phyloP scores from a whole-genome alignment of 768 basidiomycete genomes.

The Kwoniella europaea region DNA sequence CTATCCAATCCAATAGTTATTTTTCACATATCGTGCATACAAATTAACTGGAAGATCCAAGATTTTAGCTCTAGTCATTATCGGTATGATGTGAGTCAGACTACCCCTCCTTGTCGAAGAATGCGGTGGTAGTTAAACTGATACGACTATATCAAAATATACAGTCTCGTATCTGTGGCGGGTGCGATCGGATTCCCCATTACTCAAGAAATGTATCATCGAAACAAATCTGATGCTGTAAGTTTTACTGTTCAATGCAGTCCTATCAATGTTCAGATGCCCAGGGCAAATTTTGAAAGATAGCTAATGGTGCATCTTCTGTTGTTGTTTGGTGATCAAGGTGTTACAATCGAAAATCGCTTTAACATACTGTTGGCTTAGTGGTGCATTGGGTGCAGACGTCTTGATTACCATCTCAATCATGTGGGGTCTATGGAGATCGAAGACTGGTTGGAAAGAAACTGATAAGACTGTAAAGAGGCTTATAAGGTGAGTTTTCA shows the following conservation, averaged over 20 bases:
- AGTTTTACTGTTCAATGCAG: neutral
- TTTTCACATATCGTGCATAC: constrained; percentile 21
- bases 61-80: neutral
- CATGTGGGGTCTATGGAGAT: constrained; percentile 12
- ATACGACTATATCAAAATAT: neutral
- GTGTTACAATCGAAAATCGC: neutral
- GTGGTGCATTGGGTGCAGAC: constrained; percentile 8
- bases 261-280: too few species aligned
- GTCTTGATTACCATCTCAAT: constrained; percentile 14
- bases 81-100: constrained; percentile 1
- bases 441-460: constrained; percentile 17
- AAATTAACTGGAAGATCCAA: constrained; percentile 3
- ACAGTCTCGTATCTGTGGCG: constrained; percentile 2
- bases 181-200: constrained; percentile 7
- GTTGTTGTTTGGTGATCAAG: neutral
- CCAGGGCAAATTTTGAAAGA: too few species aligned
- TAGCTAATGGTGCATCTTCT: too few species aligned
- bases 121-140: too few species aligned
- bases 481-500: constrained; percentile 10
- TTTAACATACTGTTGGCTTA: constrained; percentile 3
- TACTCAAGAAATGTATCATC: neutral
- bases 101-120: neutral
- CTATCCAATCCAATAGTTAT: neutral
- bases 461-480: constrained; percentile 15
- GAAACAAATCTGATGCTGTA: neutral